These are phyloP conservation scores for Thecaphora thlaspeos DNA, from an alignment of 1,284 basidiomycete species.

Conservation along the genomic window DNA sequence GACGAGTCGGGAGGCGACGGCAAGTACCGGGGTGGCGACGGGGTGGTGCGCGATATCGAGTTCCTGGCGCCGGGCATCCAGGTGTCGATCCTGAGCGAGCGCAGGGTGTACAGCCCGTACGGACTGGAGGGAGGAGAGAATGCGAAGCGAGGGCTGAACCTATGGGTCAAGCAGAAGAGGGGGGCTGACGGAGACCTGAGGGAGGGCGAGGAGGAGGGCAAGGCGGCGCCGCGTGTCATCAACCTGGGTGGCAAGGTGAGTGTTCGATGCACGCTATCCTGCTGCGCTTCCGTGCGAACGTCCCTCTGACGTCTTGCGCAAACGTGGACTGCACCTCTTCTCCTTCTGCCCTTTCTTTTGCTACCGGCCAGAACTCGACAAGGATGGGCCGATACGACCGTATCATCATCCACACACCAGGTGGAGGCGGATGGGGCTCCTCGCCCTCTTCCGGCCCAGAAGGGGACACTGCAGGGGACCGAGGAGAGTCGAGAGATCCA, in stretches of 20 bases:
- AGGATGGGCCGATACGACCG: slow-evolving; percentile 81
- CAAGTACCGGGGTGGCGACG: slow-evolving; percentile 78
- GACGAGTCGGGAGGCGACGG: slow-evolving; percentile 76
- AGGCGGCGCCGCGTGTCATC: slow-evolving; percentile 65
- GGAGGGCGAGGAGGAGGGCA: slow-evolving; percentile 33
- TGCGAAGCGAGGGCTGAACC: slow-evolving; percentile 76
- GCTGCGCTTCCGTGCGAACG: no score
- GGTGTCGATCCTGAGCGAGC: slow-evolving; percentile 81
- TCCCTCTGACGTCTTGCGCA: no score
- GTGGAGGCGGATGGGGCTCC: slow-evolving; percentile 86
- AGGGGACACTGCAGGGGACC: not conserved
- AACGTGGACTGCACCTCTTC: no score
- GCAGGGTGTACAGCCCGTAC: slow-evolving; percentile 84
- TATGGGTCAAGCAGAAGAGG: slow-evolving; percentile 79
- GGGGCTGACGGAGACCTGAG: slow-evolving; percentile 69
- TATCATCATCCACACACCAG: slow-evolving; percentile 82
- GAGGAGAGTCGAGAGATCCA: slow-evolving; percentile 7
- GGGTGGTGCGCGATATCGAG: slow-evolving; percentile 82
- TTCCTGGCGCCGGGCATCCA: slow-evolving; percentile 75
- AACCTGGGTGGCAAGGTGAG: slow-evolving; percentile 83
- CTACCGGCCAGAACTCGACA: slow-evolving; percentile 68
- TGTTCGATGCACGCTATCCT: no score
- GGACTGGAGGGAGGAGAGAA: slow-evolving; percentile 81
- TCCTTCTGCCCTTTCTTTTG: no score
- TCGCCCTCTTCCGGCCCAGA: slow-evolving; percentile 1